Conservation (phyloP, 2,329 filamentous ascomycete genomes). For the Calonectria pseudoturangicola region DNA sequence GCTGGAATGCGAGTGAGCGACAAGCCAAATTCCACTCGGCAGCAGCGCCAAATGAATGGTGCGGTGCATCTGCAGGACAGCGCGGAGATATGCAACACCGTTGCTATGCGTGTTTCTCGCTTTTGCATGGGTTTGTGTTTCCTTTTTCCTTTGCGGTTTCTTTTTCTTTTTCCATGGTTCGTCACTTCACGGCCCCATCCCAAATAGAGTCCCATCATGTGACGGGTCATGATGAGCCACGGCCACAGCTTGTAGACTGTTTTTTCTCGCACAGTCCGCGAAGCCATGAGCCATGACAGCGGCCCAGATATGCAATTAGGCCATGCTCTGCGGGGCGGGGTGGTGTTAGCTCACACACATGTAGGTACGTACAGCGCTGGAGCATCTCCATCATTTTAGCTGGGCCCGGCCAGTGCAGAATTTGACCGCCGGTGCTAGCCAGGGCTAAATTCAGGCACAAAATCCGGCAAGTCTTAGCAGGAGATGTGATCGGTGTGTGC, state of each 20-base stretch:
- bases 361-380: background rate
- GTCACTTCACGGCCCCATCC: too few relatives aligned
- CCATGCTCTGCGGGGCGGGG: background rate
- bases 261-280: constrained; percentile 19
- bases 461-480: background rate
- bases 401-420: background rate
- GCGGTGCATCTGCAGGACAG: background rate
- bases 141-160: background rate
- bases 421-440: constrained; percentile 23
- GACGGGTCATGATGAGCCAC: constrained; percentile 9
- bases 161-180: background rate
- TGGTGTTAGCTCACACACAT: background rate
- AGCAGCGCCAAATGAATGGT: background rate
- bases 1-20: constrained; percentile 22
- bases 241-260: background rate
- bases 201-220: background rate
- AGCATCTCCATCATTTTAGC: constrained; percentile 11
- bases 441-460: background rate
- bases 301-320: constrained; percentile 2
- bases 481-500: background rate
- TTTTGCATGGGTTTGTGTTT: background rate
- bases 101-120: background rate
- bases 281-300: constrained; percentile 17
- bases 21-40: background rate
- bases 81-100: background rate